A percentile compares a stretch with the other conserved stretches of the same genome.
Evolutionary conservation across 805 yeast genomes (phyloP).

Genomic region (Pichia exigua): DNA sequence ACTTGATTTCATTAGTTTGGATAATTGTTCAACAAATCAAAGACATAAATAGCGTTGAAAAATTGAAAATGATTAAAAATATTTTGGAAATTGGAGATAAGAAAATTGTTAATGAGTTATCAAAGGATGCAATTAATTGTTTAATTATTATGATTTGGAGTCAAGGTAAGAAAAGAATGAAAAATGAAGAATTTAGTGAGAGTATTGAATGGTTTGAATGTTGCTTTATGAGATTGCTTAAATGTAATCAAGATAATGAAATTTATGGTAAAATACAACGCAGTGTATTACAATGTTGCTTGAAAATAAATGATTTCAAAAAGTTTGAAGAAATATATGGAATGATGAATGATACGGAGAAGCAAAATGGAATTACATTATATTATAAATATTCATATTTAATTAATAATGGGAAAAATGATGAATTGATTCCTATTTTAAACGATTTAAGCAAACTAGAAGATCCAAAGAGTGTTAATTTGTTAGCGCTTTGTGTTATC

Average conservation of each 20-base stretch:
- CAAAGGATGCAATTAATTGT: slow-evolving; percentile 26
- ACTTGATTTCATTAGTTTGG: slow-evolving; percentile 16
- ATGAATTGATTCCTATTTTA: background rate
- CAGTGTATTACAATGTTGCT: slow-evolving; percentile 26
- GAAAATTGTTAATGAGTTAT: slow-evolving; percentile 18
- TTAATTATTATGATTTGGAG: slow-evolving; percentile 34
- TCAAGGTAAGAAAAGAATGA: slow-evolving; percentile 27
- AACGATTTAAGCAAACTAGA: slow-evolving; percentile 1
- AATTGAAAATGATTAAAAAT: slow-evolving; percentile 16
- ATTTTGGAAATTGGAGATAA: slow-evolving; percentile 25
- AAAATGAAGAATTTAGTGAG: slow-evolving; percentile 8
- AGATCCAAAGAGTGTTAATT: slow-evolving; percentile 3
- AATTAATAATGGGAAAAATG: background rate
- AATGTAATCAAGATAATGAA: slow-evolving; percentile 14
- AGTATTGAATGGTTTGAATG: slow-evolving; percentile 15
- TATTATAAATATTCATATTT: slow-evolving; percentile 20
- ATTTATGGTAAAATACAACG: slow-evolving; percentile 33
- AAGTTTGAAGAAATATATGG: slow-evolving; percentile 19
- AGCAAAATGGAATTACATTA: slow-evolving; percentile 25
- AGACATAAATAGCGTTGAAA: slow-evolving; percentile 8
- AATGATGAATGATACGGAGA: slow-evolving; percentile 19
- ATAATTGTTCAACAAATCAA: slow-evolving; percentile 15
- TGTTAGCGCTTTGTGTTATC: slow-evolving; percentile 26
- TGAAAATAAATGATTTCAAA: slow-evolving; percentile 17
- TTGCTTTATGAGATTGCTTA: slow-evolving; percentile 6